Evolutionary conservation across 345 rosid species (phyloP).

Genomic region (Geranium brycei): DNA sequence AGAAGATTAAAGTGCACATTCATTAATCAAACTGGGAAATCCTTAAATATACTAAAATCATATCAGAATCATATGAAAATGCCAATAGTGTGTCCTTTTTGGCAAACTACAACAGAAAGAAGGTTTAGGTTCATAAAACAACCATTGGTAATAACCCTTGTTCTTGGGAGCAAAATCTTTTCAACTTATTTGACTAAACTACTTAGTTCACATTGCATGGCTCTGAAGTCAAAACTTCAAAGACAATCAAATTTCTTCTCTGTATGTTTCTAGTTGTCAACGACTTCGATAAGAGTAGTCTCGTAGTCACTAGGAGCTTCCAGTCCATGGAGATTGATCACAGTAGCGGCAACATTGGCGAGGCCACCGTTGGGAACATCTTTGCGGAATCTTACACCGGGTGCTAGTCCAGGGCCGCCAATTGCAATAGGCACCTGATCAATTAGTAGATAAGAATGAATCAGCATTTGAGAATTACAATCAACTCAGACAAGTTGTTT

Average conservation of each 20-base stretch:
- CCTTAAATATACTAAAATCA: too few species aligned
- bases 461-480: not conserved
- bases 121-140: not conserved
- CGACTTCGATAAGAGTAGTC: constrained; percentile 69
- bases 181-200: not conserved
- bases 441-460: not conserved
- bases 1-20: too few species aligned
- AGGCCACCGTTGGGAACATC: constrained; percentile 60
- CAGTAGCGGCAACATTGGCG: constrained; percentile 93
- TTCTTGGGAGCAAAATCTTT: not conserved
- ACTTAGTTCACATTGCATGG: too few species aligned
- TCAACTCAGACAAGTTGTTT: too few species aligned
- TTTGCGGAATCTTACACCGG: constrained; percentile 56
- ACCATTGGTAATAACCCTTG: not conserved
- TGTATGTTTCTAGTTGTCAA: constrained; percentile 20
- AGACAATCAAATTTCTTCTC: not conserved
- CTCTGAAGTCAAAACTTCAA: not conserved
- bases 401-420: constrained; percentile 72
- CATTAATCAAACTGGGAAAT: too few species aligned
- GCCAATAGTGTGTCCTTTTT: too few species aligned
- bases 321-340: constrained; percentile 84
- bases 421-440: constrained; percentile 86
- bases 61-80: too few species aligned
- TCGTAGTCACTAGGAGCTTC: constrained; percentile 79
- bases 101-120: too few species aligned